Conservation (phyloP, 352 stramenopile species). For the Blastocystis sp. region DNA sequence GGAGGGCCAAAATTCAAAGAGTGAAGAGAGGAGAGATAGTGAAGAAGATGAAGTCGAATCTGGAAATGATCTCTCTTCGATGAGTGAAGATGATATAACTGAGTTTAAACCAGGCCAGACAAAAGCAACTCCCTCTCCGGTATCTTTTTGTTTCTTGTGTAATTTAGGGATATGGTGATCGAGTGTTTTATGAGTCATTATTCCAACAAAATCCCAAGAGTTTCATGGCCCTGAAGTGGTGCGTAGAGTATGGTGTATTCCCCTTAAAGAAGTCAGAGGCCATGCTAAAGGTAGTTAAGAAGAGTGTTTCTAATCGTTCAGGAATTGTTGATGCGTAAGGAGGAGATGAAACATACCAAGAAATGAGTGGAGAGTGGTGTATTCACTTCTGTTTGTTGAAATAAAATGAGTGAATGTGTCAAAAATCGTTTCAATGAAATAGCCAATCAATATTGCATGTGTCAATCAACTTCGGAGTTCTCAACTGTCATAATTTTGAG, state of each 20-base stretch:
- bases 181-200: slow-evolving; percentile 82
- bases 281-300: slow-evolving; percentile 8
- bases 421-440: not conserved
- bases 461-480: not conserved
- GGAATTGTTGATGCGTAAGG: slow-evolving; percentile 7
- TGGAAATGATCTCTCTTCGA: not conserved
- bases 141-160: not conserved
- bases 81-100: slow-evolving; percentile 7
- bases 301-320: not conserved
- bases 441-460: not conserved
- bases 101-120: slow-evolving; percentile 46
- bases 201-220: slow-evolving; percentile 76
- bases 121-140: slow-evolving; percentile 43
- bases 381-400: not conserved
- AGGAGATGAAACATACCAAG: slow-evolving; percentile 33
- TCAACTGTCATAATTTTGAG: slow-evolving; percentile 21
- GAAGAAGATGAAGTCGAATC: not conserved
- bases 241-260: slow-evolving; percentile 79
- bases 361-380: not conserved
- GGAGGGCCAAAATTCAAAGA: not conserved
- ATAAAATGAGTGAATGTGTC: not conserved
- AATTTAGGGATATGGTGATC: slow-evolving; percentile 75
- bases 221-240: slow-evolving; percentile 81
- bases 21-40: not conserved
- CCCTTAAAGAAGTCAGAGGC: not conserved